A percentile compares a stretch with the other conserved stretches of the same genome.
phyloP scores from a whole-genome alignment of 1,139 yeast genomes.

The Yarrowia galli region DNA sequence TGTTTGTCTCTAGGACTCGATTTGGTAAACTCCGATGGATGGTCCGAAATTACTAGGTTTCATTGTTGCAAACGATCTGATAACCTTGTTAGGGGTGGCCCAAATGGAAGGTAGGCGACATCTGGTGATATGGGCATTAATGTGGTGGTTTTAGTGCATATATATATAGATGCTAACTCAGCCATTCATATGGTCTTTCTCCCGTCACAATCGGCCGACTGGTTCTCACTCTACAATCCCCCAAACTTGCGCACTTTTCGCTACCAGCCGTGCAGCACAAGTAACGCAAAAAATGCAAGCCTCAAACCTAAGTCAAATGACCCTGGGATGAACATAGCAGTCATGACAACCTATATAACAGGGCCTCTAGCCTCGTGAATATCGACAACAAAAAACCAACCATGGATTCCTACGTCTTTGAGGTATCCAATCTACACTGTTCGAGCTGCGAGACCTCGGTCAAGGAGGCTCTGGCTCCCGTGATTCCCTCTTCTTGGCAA shows the following conservation, averaged over 20 bases:
- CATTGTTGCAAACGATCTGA: constrained; percentile 7
- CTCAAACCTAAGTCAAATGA: background rate
- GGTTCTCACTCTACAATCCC: background rate
- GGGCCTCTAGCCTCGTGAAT: background rate
- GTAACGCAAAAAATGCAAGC: constrained; percentile 21
- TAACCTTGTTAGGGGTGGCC: constrained; percentile 1
- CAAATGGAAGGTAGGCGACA: background rate
- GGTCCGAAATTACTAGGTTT: background rate
- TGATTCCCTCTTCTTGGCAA: constrained; percentile 43
- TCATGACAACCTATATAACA: background rate
- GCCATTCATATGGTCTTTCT: too few species aligned
- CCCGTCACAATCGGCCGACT: background rate
- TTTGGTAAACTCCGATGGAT: background rate
- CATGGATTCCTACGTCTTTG: constrained; percentile 43
- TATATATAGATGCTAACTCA: background rate
- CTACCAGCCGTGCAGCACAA: constrained; percentile 38
- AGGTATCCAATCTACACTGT: constrained; percentile 60
- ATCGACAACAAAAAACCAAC: background rate
- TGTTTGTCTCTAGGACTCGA: too few species aligned
- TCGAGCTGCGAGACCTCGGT: constrained; percentile 58
- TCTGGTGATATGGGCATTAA: background rate
- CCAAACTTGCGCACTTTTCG: constrained; percentile 13
- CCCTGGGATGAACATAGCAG: background rate
- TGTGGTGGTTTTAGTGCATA: too few species aligned
- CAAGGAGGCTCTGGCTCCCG: constrained; percentile 45